phyloP scores from a whole-genome alignment of 2,329 filamentous ascomycete species.

The Sporothrix globosa region DNA sequence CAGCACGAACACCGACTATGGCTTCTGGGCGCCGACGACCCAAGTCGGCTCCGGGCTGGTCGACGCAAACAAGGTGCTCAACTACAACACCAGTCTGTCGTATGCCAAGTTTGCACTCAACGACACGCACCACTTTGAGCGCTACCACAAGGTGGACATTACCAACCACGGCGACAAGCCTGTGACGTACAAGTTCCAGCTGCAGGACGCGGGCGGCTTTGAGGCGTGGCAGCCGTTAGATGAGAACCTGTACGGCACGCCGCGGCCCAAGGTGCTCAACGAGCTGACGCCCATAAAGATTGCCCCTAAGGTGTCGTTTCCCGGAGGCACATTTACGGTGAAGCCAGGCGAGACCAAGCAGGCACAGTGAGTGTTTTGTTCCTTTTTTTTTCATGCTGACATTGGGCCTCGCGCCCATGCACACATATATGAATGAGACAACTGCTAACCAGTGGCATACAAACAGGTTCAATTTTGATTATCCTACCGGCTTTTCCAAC shows the following conservation, averaged over 20 bases:
- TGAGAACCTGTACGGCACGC: slow-evolving; percentile 39
- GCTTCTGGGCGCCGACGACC: slow-evolving; percentile 36
- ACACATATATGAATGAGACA: background rate
- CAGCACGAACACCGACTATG: slow-evolving; percentile 37
- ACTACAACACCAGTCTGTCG: slow-evolving; percentile 45
- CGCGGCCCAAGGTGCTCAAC: slow-evolving; percentile 27
- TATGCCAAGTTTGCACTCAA: slow-evolving; percentile 50
- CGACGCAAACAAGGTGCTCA: slow-evolving; percentile 49
- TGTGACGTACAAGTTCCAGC: slow-evolving; percentile 44
- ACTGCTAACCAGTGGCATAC: background rate
- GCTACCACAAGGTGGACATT: slow-evolving; percentile 41
- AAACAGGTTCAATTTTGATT: slow-evolving; percentile 37
- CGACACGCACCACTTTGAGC: slow-evolving; percentile 49
- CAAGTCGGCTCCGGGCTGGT: slow-evolving; percentile 49
- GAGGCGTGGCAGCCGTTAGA: slow-evolving; percentile 33
- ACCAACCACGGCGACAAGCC: slow-evolving; percentile 46
- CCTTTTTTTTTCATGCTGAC: too few species aligned
- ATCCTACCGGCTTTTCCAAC: slow-evolving; percentile 21
- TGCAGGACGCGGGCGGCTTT: slow-evolving; percentile 44
- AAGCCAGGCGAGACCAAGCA: slow-evolving; percentile 38
- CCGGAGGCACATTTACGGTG: slow-evolving; percentile 37
- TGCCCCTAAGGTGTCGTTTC: slow-evolving; percentile 24
- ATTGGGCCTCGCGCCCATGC: too few species aligned
- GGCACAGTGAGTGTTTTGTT: slow-evolving; percentile 32
- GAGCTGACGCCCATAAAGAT: slow-evolving; percentile 24